These are phyloP conservation scores for Ramaria rubella DNA, from an alignment of 768 basidiomycete species.

Conservation along the genomic window DNA sequence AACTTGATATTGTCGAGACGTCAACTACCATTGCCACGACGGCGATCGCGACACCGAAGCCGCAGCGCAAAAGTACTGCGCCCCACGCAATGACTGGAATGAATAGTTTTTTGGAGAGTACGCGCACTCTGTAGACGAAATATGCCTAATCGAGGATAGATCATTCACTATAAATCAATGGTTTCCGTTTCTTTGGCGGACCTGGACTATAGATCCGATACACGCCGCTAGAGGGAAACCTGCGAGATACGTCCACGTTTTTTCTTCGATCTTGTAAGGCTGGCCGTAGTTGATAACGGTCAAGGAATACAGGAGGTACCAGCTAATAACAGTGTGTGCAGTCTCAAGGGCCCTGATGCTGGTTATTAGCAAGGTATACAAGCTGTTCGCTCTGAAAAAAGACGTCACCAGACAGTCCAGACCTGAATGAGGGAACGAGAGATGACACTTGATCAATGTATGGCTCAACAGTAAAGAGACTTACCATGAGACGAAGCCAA, in stretches of 20 bases:
- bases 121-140: not conserved
- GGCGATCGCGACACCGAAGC: not conserved
- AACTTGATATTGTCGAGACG: not conserved
- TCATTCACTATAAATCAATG: not conserved
- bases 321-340: not conserved
- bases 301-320: not conserved
- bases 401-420: not conserved
- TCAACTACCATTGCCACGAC: not conserved
- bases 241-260: not conserved
- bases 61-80: not conserved
- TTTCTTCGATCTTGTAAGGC: not conserved
- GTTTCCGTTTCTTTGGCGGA: not conserved
- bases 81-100: not conserved
- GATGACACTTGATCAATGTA: no score
- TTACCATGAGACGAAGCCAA: not conserved
- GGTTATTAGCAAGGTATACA: no score
- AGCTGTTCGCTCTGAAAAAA: no score
- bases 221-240: not conserved
- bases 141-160: not conserved
- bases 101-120: not conserved
- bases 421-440: no score
- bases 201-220: not conserved
- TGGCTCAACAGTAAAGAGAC: no score
- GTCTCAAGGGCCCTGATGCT: not conserved
- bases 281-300: not conserved